Percentiles rank a stretch among this genome's conserved stretches.
These are phyloP conservation scores for Ceratocystis albifundus DNA, from an alignment of 2,329 filamentous ascomycete species.

Conservation along the genomic window DNA sequence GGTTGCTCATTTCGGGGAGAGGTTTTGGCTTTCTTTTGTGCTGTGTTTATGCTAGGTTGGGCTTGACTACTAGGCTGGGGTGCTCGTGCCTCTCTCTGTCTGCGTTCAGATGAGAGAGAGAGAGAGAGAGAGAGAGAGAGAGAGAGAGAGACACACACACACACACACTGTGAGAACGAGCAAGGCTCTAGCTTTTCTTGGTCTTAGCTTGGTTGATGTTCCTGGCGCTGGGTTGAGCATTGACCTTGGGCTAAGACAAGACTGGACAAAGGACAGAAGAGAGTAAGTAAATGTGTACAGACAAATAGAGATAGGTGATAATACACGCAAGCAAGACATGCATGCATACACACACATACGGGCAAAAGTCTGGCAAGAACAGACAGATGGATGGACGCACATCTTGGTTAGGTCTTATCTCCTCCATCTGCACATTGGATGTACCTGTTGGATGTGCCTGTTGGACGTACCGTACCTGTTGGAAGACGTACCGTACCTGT, in stretches of 20 bases:
- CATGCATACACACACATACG: not conserved
- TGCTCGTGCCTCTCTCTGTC: slow-evolving; percentile 7
- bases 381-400: not conserved
- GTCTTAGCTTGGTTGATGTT: not conserved
- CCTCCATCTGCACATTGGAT: not conserved
- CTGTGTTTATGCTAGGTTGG: not conserved
- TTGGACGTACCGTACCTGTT: too few relatives aligned
- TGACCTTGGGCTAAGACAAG: not conserved
- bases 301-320: not conserved
- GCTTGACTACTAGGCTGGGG: not conserved
- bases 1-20: too few relatives aligned
- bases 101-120: not conserved
- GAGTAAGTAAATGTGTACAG: not conserved
- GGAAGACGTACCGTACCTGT: too few relatives aligned
- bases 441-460: too few relatives aligned
- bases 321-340: not conserved
- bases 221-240: not conserved
- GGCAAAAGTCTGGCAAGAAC: not conserved
- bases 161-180: too few relatives aligned
- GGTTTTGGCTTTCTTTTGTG: not conserved
- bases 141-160: too few relatives aligned
- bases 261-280: not conserved
- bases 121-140: too few relatives aligned
- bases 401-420: not conserved
- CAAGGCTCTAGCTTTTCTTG: not conserved